Evolutionary conservation across 2,329 filamentous ascomycete species (phyloP).

Genomic region (Cladophialophora chaetospira): DNA sequence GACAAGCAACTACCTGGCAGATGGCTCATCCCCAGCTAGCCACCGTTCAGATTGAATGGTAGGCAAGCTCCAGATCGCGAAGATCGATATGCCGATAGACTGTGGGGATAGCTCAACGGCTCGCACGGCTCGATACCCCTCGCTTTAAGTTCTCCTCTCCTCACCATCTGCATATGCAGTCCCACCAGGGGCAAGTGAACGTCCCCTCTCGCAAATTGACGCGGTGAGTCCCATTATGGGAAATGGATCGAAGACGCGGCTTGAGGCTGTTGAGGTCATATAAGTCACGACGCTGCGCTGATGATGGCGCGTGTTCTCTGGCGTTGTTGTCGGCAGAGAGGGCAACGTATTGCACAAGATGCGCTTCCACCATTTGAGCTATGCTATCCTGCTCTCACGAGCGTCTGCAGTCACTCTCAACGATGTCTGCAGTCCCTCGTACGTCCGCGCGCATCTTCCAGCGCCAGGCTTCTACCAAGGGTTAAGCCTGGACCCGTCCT

Average conservation of each 20-base stretch:
- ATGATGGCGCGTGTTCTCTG: background rate
- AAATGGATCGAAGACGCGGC: background rate
- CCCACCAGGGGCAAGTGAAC: background rate
- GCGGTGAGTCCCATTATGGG: background rate
- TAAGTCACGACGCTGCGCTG: background rate
- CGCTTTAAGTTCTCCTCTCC: slow-evolving; percentile 2
- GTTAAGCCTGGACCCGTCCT: slow-evolving; percentile 45
- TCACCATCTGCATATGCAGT: background rate
- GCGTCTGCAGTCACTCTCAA: slow-evolving; percentile 41
- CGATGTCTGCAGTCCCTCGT: slow-evolving; percentile 47
- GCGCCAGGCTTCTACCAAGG: slow-evolving; percentile 47
- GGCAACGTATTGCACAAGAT: background rate
- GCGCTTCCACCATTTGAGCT: background rate
- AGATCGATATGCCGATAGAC: background rate
- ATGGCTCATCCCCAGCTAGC: background rate
- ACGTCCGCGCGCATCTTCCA: slow-evolving; percentile 47
- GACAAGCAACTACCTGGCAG: background rate
- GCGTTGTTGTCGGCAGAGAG: background rate
- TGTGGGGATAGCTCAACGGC: background rate
- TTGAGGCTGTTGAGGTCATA: background rate
- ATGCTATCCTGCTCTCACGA: slow-evolving; percentile 16
- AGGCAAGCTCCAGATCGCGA: background rate
- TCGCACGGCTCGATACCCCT: too few species aligned
- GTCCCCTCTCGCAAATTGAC: background rate
- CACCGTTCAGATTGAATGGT: background rate